Base-by-base conservation (phyloP, 2,329 filamentous ascomycete genomes). In the Sclerotinia subarctica region DNA sequence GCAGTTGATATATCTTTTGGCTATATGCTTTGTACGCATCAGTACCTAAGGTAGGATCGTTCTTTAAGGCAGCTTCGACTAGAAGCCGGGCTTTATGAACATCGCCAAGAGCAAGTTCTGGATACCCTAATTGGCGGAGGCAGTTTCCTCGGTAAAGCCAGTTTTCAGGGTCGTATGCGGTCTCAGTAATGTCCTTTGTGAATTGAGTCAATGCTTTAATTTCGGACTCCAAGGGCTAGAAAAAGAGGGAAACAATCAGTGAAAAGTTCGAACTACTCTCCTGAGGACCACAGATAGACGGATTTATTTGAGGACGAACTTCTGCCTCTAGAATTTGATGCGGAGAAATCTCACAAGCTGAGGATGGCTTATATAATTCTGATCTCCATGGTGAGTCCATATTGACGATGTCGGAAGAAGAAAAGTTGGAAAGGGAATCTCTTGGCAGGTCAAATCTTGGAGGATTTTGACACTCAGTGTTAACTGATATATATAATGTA, bases 51-150 rank as follows among this genome's bases (percentile, higher is more conserved):
- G 66, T 64, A 2, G 72, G 68, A n/a, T 65, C 35, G 46, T 67
- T 62, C 24, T n/a, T 19, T 13, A 74, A 56, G 10, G 68, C 69
- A 21, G 76, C 74, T 59, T 77, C 73, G 44, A 75, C 71, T 13
- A 78, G 67, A n/a, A 78, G 71, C 35, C 71, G 71, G 0, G 76
- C 75, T 72, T 76, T 77, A 54, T 77, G 77, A 0, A 72, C 71
- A 52, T 78, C 76, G 3, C 76, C 76, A 1, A 75, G 73, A 13
- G 73, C 74, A 17, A 78, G 71, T 64, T 77, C 76, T 1, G 77
- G 77, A 64, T 72, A 78, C 17, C 74, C 75, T 1, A 77, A 68
- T 13, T 72, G 68, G 42, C 74, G 72, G 13, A 77, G 71, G 56
- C 69, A 72, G 24, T 73, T 69, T 8, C 71, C 72, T 7, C 75